Percentiles rank a stretch among this genome's conserved stretches.
Evolutionary conservation across 179 eudicot genomes (phyloP).

Genomic region (Silene noctiflora): DNA sequence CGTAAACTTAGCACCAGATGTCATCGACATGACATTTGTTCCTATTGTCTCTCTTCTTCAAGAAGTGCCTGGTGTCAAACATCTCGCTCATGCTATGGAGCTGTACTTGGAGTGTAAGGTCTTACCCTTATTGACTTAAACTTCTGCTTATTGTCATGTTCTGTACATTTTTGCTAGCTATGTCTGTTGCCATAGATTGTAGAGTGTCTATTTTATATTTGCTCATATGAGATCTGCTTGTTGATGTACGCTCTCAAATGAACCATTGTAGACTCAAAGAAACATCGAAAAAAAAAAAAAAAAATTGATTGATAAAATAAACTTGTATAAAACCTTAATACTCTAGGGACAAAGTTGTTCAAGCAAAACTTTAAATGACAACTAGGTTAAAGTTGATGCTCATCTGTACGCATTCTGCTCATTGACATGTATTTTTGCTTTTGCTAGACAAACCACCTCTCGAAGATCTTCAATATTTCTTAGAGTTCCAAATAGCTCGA

Average conservation of each 20-base stretch:
- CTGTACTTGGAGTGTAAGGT: conserved; percentile 94
- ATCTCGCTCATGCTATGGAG: conserved; percentile 88
- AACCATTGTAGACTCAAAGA: not conserved
- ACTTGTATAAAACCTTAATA: too few relatives aligned
- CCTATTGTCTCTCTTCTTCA: conserved; percentile 92
- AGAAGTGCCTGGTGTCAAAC: conserved; percentile 75
- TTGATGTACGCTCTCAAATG: too few relatives aligned
- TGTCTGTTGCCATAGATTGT: not conserved
- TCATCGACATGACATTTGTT: conserved; percentile 86
- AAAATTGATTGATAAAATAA: too few relatives aligned
- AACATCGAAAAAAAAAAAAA: too few relatives aligned
- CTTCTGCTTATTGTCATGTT: conserved; percentile 10
- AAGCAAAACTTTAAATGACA: too few relatives aligned
- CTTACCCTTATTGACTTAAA: conserved; percentile 25
- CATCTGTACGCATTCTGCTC: not conserved
- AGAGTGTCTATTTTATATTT: not conserved
- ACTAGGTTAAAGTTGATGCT: too few relatives aligned
- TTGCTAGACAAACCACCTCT: conserved; percentile 94
- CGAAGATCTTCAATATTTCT: conserved; percentile 92
- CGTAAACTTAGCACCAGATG: conserved; percentile 75
- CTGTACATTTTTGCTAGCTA: not conserved
- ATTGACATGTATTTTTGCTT: conserved; percentile 16
- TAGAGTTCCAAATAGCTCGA: conserved; percentile 88
- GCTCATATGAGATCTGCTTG: too few relatives aligned
- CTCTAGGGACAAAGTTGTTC: too few relatives aligned